Conservation (phyloP, 495 filamentous ascomycete genomes). For the Neurospora sp. region DNA sequence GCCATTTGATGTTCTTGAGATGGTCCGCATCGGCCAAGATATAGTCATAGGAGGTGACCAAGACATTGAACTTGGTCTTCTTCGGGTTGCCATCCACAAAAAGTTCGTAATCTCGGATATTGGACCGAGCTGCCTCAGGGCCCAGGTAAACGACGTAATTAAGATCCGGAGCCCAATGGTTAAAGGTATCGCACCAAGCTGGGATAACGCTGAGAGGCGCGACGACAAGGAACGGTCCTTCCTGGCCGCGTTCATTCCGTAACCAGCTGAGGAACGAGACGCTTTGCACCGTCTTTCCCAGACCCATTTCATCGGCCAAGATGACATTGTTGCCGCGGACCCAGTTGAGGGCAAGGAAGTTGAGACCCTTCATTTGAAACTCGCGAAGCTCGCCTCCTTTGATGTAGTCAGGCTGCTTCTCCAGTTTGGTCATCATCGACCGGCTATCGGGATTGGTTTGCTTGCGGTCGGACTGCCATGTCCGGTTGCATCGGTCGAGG, state of each 20-base stretch:
- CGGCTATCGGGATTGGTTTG: conserved; percentile 70
- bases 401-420: conserved; percentile 75
- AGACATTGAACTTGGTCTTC: conserved; percentile 85
- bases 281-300: conserved; percentile 97
- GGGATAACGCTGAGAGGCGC: conserved; percentile 94
- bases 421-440: conserved; percentile 57
- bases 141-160: conserved; percentile 98
- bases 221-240: conserved; percentile 92
- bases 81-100: conserved; percentile 72
- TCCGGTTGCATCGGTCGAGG: conserved; percentile 64
- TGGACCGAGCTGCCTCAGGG: conserved; percentile 66
- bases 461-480: conserved; percentile 62
- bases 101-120: conserved; percentile 80
- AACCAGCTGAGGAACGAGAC: conserved; percentile 97
- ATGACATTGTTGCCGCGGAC: conserved; percentile 85
- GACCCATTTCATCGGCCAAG: conserved; percentile 94
- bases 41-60: conserved; percentile 95
- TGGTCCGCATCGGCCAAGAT: conserved; percentile 70
- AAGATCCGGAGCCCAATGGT: conserved; percentile 88
- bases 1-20: conserved; percentile 85
- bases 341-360: conserved; percentile 95
- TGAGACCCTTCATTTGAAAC: conserved; percentile 89
- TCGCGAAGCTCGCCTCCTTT: conserved; percentile 77
- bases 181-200: conserved; percentile 96
- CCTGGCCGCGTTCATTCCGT: conserved; percentile 77